Base-by-base conservation (phyloP, 148 eudicot genomes). In the Rhododendron mucronatum region DNA sequence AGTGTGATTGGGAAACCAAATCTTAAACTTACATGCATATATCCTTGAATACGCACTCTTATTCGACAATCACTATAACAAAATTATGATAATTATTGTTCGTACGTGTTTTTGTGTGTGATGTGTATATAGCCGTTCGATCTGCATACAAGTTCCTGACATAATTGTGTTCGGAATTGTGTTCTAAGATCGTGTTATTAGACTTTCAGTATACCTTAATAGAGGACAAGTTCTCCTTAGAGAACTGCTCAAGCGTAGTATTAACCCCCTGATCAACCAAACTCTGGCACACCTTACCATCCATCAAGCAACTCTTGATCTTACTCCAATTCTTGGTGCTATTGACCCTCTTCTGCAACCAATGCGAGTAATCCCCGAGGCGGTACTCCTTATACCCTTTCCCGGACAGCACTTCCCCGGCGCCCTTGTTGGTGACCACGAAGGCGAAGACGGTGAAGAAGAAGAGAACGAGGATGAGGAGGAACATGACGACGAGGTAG, bases 351-450 rank as follows among this genome's bases (percentile, higher is more conserved):
- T 93, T 96, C 87, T 92, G 96, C 90, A 96, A 59, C 98, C 98
- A 96, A 79, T 92, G 85, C 0, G 98, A 96, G 76, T 94, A 96
- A 84, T 96, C 98, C 18, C 96, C 98, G 11, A 94, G 87, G 69
- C 85, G 88, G 35, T 96, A 95, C 90, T 96, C 98, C 90, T 93
- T 94, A 80, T 96, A 95, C 21, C 98, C 98, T 78, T 81, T 91
- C 1, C 89, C 91, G 28, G 94, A 88, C 0, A 93, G 0, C 0
- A 16, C 88, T 37, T 92, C 86, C 0, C 98, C 98, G 3, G 98
- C 98, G 1, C 98, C 98, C 81, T 91, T 94, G 65, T 93, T 95
- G 5, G 98, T 96, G 2, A 96, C 96, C 3, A 92, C 98, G 37
- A 96, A 96, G 0, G 96, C 96, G 51, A 96, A 94, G 14, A 96